These are phyloP conservation scores for Pleurotus tuber-regium DNA, from an alignment of 768 basidiomycete species.

Conservation along the genomic window DNA sequence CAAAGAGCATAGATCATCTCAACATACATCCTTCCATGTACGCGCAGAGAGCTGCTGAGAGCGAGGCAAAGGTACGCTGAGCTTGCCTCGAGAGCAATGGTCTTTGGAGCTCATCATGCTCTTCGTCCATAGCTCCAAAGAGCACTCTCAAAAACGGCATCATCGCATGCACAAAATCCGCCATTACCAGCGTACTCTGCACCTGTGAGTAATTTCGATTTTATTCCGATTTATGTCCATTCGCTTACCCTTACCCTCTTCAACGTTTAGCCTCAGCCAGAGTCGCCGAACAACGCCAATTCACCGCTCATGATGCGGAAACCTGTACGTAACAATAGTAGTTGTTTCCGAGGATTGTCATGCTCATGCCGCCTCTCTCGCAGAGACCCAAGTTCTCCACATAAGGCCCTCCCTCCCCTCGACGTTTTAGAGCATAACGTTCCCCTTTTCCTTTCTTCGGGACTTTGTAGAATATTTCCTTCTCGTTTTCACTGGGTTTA, in stretches of 20 bases:
- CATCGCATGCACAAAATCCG: constrained; percentile 32
- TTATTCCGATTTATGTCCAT: constrained; percentile 2
- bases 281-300: constrained; percentile 31
- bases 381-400: constrained; percentile 5
- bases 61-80: constrained; percentile 66
- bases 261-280: constrained; percentile 25
- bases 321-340: constrained; percentile 33
- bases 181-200: constrained; percentile 31
- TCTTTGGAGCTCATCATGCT: constrained; percentile 9
- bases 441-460: not conserved
- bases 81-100: not conserved
- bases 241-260: constrained; percentile 12
- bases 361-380: not conserved
- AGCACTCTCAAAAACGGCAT: constrained; percentile 54
- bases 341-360: not conserved
- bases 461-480: constrained; percentile 4
- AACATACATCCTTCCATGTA: constrained; percentile 71
- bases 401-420: not conserved
- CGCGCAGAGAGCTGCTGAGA: constrained; percentile 63
- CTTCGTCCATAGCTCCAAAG: constrained; percentile 49
- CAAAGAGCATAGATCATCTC: constrained; percentile 65
- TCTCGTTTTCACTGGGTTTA: not conserved
- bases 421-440: not conserved
- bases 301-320: constrained; percentile 57
- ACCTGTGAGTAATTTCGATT: constrained; percentile 31